Evolutionary conservation across 2,329 filamentous ascomycete species (phyloP), one percentile per base, ranked within the genome.

Genomic region (Aspergillus vadensis): DNA sequence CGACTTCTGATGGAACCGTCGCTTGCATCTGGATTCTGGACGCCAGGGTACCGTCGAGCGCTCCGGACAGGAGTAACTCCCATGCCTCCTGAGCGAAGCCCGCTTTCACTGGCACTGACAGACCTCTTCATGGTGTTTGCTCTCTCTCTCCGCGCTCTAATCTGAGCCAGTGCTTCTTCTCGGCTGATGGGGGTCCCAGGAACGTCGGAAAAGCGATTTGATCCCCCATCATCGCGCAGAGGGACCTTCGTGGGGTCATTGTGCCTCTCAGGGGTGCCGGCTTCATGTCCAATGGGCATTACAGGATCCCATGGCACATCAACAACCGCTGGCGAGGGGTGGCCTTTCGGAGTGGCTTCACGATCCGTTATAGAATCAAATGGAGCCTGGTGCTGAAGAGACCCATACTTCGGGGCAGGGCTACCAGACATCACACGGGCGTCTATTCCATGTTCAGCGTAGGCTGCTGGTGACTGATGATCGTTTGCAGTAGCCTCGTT

Each of bases 81-180:
- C 19, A 68, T 67, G 17, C 66, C 68, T 1, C 65, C 69, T 32
- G 69, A 63, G 32, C 69, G 70, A 12, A 72, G 62, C 5, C 64
- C 69, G 38, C 72, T 71, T 63, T 79, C 77, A 32, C 69, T 74
- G 17, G 75, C 74, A 50, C 77, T 79, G 10, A 72, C 74, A 49
- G 76, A 79, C 61, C 76, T 70, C 60, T 79, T 75, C 60, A 73
- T 74, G 56, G 72, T 79, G 61, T 76, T 76, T n/a, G 80, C 76
- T 53, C 79, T 74, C 14, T 76, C 78, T 57, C 80, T 74, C 50
- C 80, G 71, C n/a, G 79, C 80, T 59, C 79, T 70, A 44, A 82
- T 82, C 63, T 81, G 79, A 7, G 81, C 80, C 1, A 82, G 71
- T 2, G 80, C 80, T 61, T 80, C 76, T 70, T 82, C 80, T 19